Evolutionary conservation across 164 flowering plant genomes (phyloP), one percentile per base, ranked within the genome.

Genomic region (Vitis riparia): DNA sequence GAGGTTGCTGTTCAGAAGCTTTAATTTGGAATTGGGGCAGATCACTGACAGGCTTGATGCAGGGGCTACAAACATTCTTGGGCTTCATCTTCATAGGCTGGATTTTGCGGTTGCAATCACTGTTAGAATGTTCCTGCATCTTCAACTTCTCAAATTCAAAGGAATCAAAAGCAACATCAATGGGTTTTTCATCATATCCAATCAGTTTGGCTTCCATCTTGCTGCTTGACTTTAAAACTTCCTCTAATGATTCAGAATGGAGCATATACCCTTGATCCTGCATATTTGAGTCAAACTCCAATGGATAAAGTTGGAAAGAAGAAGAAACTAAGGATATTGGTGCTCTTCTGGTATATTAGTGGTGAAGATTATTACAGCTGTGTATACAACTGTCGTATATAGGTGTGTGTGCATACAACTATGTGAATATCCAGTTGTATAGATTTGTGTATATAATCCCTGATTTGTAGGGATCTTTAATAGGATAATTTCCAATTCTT

Each of bases 151-250:
- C 81, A 67, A 68, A 8, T 52, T 32, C 71, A 48, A 17, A 30
- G 30, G 44, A 15, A 69, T 71, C 76, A 11, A 68, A 13, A 67
- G 63, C 55, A n/a, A 70, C 51, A 66, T 66, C 53, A 8, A 77
- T 17, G 0, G 90, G 88, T 16, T 71, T 71, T 72, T 94, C 97
- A 78, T 92, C 85, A 76, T 75, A 92, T 62, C 98, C 98, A 68
- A 94, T 84, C 63, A 94, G 81, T 74, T 64, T 79, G 19, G 95
- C 83, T 80, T 87, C 88, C 79, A 71, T 80, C 78, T 84, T 87
- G 58, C 11, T 27, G 71, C 64, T 78, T 55, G 79, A 73, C 71
- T 75, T 83, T 55, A 94, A 70, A 55, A 87, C 61, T 44, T 83
- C 86, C 73, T 87, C 88, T 73, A 94, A 65, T 11, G 87, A 60